Conservation (phyloP, 2,329 filamentous ascomycete genomes). For the Nemania diffusa region DNA sequence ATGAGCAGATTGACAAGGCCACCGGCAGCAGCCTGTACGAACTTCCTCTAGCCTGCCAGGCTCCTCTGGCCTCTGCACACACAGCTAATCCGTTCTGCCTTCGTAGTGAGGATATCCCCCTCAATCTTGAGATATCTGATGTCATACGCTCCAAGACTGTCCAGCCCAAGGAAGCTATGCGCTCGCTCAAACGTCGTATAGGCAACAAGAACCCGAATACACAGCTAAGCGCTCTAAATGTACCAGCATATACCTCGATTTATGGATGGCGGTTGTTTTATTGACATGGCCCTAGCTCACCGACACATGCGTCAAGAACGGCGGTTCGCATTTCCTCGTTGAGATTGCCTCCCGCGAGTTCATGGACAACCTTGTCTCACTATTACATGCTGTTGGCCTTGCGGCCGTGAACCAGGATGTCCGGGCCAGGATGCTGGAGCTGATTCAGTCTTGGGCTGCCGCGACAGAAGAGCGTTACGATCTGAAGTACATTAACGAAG, state of each 20-base stretch:
- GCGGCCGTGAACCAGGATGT: slow-evolving; percentile 86
- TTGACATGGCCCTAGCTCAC: slow-evolving; percentile 70
- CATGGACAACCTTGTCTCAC: slow-evolving; percentile 94
- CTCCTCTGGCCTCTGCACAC: slow-evolving; percentile 3
- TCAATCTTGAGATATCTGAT: slow-evolving; percentile 98
- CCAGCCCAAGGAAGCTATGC: slow-evolving; percentile 97
- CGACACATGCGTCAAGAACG: slow-evolving; percentile 99
- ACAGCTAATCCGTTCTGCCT: slow-evolving; percentile 11
- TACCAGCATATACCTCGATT: slow-evolving; percentile 52
- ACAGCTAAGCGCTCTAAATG: slow-evolving; percentile 92
- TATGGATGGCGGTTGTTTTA: slow-evolving; percentile 37
- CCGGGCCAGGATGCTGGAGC: slow-evolving; percentile 87
- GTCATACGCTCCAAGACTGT: slow-evolving; percentile 97
- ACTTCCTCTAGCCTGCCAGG: slow-evolving; percentile 1
- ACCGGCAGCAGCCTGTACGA: slow-evolving; percentile 91
- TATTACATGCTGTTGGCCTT: slow-evolving; percentile 81
- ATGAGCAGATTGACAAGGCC: slow-evolving; percentile 96
- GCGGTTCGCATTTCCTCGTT: slow-evolving; percentile 90
- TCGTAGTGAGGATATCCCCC: slow-evolving; percentile 88
- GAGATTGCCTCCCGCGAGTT: slow-evolving; percentile 98
- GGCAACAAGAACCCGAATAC: slow-evolving; percentile 98
- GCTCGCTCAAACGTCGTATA: slow-evolving; percentile 91
- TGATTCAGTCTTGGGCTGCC: slow-evolving; percentile 92
- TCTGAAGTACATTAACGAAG: slow-evolving; percentile 85
- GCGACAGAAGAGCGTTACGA: slow-evolving; percentile 88